Base-by-base conservation (phyloP, 2,329 filamentous ascomycete genomes). In the Talaromyces sp. region DNA sequence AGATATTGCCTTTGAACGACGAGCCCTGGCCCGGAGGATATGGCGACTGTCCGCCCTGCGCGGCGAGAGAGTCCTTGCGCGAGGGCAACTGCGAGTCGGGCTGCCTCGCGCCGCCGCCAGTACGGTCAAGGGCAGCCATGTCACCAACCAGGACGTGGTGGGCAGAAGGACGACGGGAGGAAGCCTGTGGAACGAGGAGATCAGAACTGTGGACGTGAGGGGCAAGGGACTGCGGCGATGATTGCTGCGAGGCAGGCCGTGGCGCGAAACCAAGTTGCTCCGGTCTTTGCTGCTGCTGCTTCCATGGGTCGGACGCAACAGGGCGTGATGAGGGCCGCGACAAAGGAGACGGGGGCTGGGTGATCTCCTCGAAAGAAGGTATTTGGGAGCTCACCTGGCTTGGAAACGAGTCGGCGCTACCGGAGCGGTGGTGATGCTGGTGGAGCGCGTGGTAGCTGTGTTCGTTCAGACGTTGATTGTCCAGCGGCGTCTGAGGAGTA, bases 1-100 rank as follows among this genome's bases (percentile, higher is more conserved):
- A 63, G 54, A 65, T 46, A 60, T 65, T 68, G 55, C 58, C 63
- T 62, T 69, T 69, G 68, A 67, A 70, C 62, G 65, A 67, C 52
- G 62, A 62, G 31, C 66, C 66, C 11, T 66, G 67, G 11, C 66
- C 64, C 26, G 58, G 61, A 3, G 24, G 14, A 41, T 64, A 58
- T 19, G 59, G 31, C 11, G 58, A 58, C 32, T 54, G 53, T 14
- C 41, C n/a, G 12, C 50, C 35, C 24, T 55, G 55, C 11, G 59
- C 55, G 10, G 38, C 59, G 17, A 57, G 21, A 27, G 59, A 61
- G 43, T 61, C 51, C 50, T 61, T 61, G 11, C 51, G 59, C 32
- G 50, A 7, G 10, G 55, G 55, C 8, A 54, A 11, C 46, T 56
- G 58, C 14, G 48, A 52, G 32, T 43, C 54, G 24, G 32, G 14